These are phyloP conservation scores for Oidium heveae DNA, from an alignment of 2,329 filamentous ascomycete species.

Conservation along the genomic window DNA sequence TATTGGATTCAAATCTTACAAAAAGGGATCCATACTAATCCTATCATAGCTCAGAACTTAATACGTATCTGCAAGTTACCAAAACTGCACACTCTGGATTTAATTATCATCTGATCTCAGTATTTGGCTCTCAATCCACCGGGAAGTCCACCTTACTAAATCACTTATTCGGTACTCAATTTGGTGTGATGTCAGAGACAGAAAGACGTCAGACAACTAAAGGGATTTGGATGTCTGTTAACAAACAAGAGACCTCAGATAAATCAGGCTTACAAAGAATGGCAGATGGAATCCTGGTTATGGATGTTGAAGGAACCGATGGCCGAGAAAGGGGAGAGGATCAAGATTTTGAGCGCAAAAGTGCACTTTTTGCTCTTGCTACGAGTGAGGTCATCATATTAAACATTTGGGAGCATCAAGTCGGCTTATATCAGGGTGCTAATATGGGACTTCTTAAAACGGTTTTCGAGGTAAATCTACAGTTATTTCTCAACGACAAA, in stretches of 20 bases:
- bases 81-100: slow-evolving; percentile 73
- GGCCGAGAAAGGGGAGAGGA: slow-evolving; percentile 90
- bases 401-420: slow-evolving; percentile 98
- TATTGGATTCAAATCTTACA: slow-evolving; percentile 20
- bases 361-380: slow-evolving; percentile 83
- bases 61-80: slow-evolving; percentile 57
- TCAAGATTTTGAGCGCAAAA: slow-evolving; percentile 97
- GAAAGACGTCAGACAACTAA: slow-evolving; percentile 93
- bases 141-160: slow-evolving; percentile 96
- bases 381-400: slow-evolving; percentile 96
- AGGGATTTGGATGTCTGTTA: slow-evolving; percentile 98
- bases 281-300: slow-evolving; percentile 95
- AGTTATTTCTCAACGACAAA: slow-evolving; percentile 87
- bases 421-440: slow-evolving; percentile 89
- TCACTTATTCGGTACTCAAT: slow-evolving; percentile 81
- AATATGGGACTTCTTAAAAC: slow-evolving; percentile 98
- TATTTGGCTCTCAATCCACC: slow-evolving; percentile 95
- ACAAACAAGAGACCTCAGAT: slow-evolving; percentile 38
- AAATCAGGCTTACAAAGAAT: slow-evolving; percentile 31
- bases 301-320: slow-evolving; percentile 97
- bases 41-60: slow-evolving; percentile 39
- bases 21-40: slow-evolving; percentile 3
- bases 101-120: slow-evolving; percentile 97
- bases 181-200: slow-evolving; percentile 91
- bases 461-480: slow-evolving; percentile 94